Evolutionary conservation across 306 rosid species (phyloP).

Genomic region (Medicago arabica): DNA sequence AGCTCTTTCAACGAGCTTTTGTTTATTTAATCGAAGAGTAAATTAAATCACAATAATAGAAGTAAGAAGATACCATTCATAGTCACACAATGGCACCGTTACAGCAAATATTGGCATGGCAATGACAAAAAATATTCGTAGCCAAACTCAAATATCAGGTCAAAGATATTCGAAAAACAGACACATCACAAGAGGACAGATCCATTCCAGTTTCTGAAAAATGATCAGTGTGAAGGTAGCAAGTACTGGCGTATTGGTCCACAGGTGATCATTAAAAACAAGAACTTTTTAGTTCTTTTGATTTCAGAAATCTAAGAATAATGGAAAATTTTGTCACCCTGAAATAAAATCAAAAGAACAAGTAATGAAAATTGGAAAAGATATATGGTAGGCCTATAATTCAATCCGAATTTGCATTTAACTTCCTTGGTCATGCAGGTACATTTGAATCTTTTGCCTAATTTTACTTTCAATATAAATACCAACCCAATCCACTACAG

Average conservation of each 20-base stretch:
- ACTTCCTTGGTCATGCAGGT: conserved; percentile 36
- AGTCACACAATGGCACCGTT: conserved; percentile 4
- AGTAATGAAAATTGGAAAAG: not conserved
- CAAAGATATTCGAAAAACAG: conserved; percentile 30
- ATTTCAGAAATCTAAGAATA: conserved; percentile 36
- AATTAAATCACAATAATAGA: not conserved
- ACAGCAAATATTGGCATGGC: conserved; percentile 13
- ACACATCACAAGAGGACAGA: not conserved
- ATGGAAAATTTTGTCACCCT: conserved; percentile 22
- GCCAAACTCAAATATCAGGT: conserved; percentile 13
- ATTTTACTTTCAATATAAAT: conserved; percentile 39
- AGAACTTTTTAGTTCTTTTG: conserved; percentile 5
- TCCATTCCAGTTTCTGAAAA: conserved; percentile 24
- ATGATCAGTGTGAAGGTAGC: conserved; percentile 26
- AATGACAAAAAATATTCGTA: not conserved
- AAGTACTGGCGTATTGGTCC: conserved; percentile 31
- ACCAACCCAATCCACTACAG: conserved; percentile 57
- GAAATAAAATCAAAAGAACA: conserved; percentile 24
- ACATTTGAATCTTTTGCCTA: conserved; percentile 19
- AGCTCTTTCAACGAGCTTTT: too few relatives aligned
- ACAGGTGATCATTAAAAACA: conserved; percentile 30
- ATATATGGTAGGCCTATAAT: conserved; percentile 13
- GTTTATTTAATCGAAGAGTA: too few relatives aligned
- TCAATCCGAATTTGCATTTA: conserved; percentile 29
- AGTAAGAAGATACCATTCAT: conserved; percentile 4